Conservation (phyloP, 768 basidiomycete species). For the Mycena latifolia region DNA sequence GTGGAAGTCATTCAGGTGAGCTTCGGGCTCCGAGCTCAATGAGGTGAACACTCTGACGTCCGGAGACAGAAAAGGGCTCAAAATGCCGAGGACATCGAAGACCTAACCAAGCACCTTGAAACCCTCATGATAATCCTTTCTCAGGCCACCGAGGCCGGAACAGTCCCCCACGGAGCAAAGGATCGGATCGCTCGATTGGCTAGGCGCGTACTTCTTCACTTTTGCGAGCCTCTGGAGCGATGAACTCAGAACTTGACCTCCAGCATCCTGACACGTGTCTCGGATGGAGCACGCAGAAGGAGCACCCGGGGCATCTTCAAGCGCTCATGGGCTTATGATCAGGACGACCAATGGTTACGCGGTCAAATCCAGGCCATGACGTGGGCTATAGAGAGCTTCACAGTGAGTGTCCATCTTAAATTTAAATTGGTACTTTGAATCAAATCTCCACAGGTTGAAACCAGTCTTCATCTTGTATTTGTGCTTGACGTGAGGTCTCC, state of each 20-base stretch:
- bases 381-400: constrained; percentile 7
- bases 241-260: too few species aligned
- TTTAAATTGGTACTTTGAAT: too few species aligned
- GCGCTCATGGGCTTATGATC: background rate
- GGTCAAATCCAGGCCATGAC: background rate
- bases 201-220: too few species aligned
- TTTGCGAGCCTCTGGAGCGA: too few species aligned
- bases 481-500: background rate
- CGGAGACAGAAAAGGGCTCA: constrained; percentile 1
- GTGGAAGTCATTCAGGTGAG: background rate
- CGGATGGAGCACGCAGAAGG: background rate
- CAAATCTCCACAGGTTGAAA: too few species aligned
- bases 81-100: background rate
- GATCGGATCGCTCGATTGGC: too few species aligned
- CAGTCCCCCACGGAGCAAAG: too few species aligned
- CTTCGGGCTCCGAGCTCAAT: too few species aligned
- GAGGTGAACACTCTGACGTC: too few species aligned
- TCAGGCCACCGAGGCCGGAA: too few species aligned
- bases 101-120: too few species aligned
- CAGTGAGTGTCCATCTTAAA: background rate
- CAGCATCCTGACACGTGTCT: background rate
- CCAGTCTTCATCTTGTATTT: background rate
- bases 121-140: too few species aligned
- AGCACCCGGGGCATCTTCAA: background rate
- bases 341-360: background rate